These are phyloP conservation scores for Xylaria acuta DNA, from an alignment of 495 filamentous ascomycete genomes.

Conservation along the genomic window DNA sequence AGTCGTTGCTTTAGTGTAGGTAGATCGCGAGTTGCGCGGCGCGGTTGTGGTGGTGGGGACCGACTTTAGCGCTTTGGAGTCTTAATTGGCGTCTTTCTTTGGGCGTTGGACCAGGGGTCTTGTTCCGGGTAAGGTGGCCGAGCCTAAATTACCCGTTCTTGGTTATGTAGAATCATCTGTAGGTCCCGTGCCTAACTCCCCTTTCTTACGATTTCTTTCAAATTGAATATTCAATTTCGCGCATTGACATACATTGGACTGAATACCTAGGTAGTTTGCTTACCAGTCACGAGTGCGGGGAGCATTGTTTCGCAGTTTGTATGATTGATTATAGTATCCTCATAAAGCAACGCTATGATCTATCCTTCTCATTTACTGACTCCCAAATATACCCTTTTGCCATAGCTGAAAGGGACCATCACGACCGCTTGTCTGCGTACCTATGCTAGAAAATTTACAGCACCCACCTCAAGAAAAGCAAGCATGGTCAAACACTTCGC, in stretches of 20 bases:
- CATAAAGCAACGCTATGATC: not conserved
- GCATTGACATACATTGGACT: not conserved
- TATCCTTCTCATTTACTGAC: not conserved
- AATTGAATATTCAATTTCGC: not conserved
- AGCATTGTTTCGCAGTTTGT: not conserved
- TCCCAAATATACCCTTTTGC: not conserved
- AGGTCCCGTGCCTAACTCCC: not conserved
- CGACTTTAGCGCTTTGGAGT: slow-evolving; percentile 8
- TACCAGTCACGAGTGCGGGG: not conserved
- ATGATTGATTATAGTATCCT: not conserved
- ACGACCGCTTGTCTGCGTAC: not conserved
- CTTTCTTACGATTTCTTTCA: not conserved
- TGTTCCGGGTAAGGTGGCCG: not conserved
- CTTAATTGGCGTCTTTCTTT: slow-evolving; percentile 8
- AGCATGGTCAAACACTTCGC: not conserved
- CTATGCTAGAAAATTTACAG: too few relatives aligned
- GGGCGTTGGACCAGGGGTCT: not conserved
- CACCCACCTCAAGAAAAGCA: not conserved
- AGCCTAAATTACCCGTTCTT: not conserved
- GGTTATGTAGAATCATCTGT: not conserved
- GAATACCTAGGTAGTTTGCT: not conserved
- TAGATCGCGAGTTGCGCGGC: not conserved
- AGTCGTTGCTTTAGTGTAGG: not conserved
- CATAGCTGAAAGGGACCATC: not conserved
- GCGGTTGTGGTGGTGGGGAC: not conserved